A percentile compares a stretch with the other conserved stretches of the same genome.
Evolutionary conservation across 768 basidiomycete species (phyloP).

Genomic region (Suillus spraguei): DNA sequence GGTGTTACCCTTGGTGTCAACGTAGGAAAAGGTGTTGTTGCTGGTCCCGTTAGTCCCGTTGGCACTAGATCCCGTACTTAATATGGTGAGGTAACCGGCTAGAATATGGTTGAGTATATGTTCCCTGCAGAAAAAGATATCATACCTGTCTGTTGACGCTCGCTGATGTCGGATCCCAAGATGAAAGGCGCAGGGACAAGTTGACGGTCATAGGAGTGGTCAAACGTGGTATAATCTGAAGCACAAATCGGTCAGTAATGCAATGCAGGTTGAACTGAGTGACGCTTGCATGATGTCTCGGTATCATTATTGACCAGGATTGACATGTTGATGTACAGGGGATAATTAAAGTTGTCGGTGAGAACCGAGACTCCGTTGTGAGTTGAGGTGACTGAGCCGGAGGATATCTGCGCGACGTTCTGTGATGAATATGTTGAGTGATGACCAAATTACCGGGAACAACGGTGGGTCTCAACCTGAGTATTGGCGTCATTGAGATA

Average conservation of each 20-base stretch:
- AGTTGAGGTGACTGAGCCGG: constrained; percentile 47
- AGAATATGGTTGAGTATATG: constrained; percentile 4
- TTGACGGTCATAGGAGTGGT: constrained; percentile 69
- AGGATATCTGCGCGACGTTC: constrained; percentile 53
- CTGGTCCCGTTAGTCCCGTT: constrained; percentile 78
- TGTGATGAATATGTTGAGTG: constrained; percentile 21
- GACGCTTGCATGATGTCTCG: constrained; percentile 20
- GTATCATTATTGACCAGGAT: constrained; percentile 34
- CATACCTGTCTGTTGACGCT: constrained; percentile 63
- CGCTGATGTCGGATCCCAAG: constrained; percentile 55
- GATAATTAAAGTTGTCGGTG: constrained; percentile 56
- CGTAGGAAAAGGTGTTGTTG: constrained; percentile 67
- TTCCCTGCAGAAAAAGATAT: background rate
- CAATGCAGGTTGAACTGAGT: background rate
- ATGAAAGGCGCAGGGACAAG: constrained; percentile 61
- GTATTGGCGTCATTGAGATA: constrained; percentile 49
- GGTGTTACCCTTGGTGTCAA: constrained; percentile 61
- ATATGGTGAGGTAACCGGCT: constrained; percentile 54
- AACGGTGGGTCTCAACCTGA: constrained; percentile 30
- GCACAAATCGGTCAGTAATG: constrained; percentile 8
- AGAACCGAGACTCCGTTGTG: constrained; percentile 49
- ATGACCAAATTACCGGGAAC: background rate
- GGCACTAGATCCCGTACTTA: constrained; percentile 52
- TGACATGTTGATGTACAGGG: constrained; percentile 46
- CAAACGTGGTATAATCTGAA: constrained; percentile 54